Evolutionary conservation across 495 filamentous ascomycete species (phyloP), one percentile per base, ranked within the genome.

Genomic region (Articulospora tetracladia): DNA sequence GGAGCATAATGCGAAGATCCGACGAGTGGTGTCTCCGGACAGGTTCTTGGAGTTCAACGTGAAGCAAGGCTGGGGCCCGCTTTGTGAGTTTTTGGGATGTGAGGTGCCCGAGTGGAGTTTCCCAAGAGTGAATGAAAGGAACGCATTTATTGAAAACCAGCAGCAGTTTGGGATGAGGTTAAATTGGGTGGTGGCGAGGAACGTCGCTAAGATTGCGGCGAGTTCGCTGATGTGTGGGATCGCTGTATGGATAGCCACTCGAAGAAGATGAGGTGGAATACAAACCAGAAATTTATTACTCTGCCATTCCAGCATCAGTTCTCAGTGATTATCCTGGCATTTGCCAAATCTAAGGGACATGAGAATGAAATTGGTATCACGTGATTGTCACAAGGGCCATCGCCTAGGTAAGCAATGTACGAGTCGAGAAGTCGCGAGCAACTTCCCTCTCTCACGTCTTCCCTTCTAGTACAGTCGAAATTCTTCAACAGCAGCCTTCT

Each of bases 61-160:
- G 27, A 68, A 74, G 53, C 70, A 77, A 52, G 77, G 76, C 12
- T 79, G 77, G 77, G 75, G 69, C 46, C 75, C 76, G 26, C 69
- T 81, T 44, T 81, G 77, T 44, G 26, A 61, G 34, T 75, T 76
- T 48, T 52, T 79, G 22, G 73, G 66, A 13, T 63, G 67, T 30
- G 57, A 63, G 8, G 34, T 55, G 8, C 58, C 58, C 1, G 24
- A 13, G 1, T 20, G 26, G 15, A 64, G 27, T 6, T 55, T 60
- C 34, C 58, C 58, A 15, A 47, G 52, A 25, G 39, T 55, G 15
- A 60, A 60, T 23, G 57, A 53, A 22, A 44, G 39, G 39, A 44
- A 44, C n/a, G 39, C 39, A n/a, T 44, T 44, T 19, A 44, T 44
- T 22, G 30, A 22, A 34, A 55, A 55, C 24, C 51, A 32, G 51